Conservation (phyloP, 108 stramenopile genomes). For the Cyclotella cryptica region DNA sequence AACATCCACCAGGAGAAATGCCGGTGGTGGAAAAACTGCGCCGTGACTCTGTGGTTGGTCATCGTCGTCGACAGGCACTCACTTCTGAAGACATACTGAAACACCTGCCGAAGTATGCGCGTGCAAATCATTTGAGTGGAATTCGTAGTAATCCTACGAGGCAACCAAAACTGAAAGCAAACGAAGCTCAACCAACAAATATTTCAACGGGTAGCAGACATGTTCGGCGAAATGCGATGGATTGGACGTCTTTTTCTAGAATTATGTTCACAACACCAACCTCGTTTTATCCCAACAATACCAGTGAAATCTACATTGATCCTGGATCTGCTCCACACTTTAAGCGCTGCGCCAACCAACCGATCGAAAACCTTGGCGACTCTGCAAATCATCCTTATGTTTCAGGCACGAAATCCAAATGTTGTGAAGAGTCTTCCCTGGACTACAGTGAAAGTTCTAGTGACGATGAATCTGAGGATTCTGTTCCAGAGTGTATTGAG, state of each 20-base stretch:
- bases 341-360: too few relatives aligned
- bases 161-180: background rate
- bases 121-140: slow-evolving; percentile 8
- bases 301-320: too few relatives aligned
- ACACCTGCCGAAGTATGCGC: background rate
- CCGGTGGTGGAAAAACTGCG: background rate
- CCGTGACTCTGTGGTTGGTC: background rate
- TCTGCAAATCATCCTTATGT: background rate
- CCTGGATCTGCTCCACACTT: background rate
- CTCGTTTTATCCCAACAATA: too few relatives aligned
- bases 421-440: background rate
- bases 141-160: background rate
- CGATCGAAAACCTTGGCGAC: background rate
- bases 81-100: background rate
- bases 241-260: background rate
- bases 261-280: too few relatives aligned
- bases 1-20: background rate
- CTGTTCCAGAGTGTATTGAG: background rate
- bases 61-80: background rate
- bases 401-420: background rate
- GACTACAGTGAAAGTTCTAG: slow-evolving; percentile 2
- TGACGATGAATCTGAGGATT: background rate
- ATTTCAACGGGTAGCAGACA: background rate
- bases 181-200: background rate
- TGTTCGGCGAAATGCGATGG: background rate